Evolutionary conservation across 139 green algal genomes (phyloP).

Genomic region (Chlorella sp.): DNA sequence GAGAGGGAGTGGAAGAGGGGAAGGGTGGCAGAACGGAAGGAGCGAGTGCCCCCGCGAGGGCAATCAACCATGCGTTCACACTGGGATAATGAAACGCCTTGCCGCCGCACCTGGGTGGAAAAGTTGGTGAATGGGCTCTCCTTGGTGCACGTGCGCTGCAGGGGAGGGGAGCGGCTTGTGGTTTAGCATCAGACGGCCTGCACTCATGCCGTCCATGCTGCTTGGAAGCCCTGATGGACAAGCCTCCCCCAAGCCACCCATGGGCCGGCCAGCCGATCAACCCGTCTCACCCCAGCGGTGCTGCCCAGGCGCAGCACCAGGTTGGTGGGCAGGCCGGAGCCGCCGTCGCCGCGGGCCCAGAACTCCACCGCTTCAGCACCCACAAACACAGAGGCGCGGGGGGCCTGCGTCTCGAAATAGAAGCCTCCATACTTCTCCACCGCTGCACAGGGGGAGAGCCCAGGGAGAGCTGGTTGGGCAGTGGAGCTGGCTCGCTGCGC

Average conservation of each 20-base stretch:
- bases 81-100: no score
- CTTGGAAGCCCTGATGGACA: no score
- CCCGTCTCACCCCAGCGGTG: not conserved
- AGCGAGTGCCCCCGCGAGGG: no score
- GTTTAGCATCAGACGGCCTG: no score
- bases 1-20: no score
- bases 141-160: constrained; percentile 3
- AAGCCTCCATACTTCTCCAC: constrained; percentile 43
- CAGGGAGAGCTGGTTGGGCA: no score
- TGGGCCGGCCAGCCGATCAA: no score
- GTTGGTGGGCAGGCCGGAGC: not conserved
- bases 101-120: not conserved
- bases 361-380: constrained; percentile 37
- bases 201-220: no score
- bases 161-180: not conserved
- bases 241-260: no score
- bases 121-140: not conserved
- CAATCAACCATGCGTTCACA: no score
- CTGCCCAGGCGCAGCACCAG: constrained; percentile 24
- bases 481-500: no score
- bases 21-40: no score
- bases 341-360: constrained; percentile 7
- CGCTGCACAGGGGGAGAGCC: not conserved
- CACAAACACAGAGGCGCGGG: not conserved
- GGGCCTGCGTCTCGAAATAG: constrained; percentile 32